These are phyloP conservation scores for Candida adriatica DNA, from an alignment of 805 yeast genomes.

Conservation along the genomic window DNA sequence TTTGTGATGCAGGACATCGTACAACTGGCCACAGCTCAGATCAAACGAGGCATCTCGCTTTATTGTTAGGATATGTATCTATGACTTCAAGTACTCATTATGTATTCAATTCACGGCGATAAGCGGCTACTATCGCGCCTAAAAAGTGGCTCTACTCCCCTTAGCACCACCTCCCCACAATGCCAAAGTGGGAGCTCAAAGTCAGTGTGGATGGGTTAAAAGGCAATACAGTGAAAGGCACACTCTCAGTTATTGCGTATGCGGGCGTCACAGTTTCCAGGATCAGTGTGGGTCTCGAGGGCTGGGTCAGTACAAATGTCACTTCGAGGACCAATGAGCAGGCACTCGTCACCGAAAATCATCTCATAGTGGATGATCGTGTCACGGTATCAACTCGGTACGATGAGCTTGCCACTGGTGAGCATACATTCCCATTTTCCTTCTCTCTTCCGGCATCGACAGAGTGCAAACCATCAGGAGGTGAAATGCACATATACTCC, in stretches of 20 bases:
- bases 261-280: slow-evolving; percentile 4
- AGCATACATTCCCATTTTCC: slow-evolving; percentile 10
- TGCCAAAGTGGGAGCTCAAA: slow-evolving; percentile 9
- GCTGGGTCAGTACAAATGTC: slow-evolving; percentile 1
- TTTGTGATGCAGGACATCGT: slow-evolving; percentile 12
- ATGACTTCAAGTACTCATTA: too few species aligned
- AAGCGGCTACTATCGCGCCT: too few species aligned
- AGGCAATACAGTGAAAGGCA: slow-evolving; percentile 4
- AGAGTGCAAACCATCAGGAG: slow-evolving; percentile 7
- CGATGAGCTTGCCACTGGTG: slow-evolving; percentile 5
- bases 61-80: too few species aligned
- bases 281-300: slow-evolving; percentile 7
- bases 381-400: slow-evolving; percentile 7
- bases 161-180: too few species aligned
- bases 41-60: too few species aligned
- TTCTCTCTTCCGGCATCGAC: slow-evolving; percentile 7
- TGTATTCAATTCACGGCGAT: too few species aligned
- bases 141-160: too few species aligned
- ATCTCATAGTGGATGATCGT: slow-evolving; percentile 6
- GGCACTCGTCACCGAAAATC: slow-evolving; percentile 4
- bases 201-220: slow-evolving; percentile 4
- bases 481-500: slow-evolving; percentile 6
- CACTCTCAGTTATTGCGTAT: slow-evolving; percentile 4
- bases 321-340: neutral
- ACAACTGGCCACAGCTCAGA: slow-evolving; percentile 2